Evolutionary conservation across 2,329 filamentous ascomycete genomes (phyloP).

Genomic region (Hymenoscyphus infarciens): DNA sequence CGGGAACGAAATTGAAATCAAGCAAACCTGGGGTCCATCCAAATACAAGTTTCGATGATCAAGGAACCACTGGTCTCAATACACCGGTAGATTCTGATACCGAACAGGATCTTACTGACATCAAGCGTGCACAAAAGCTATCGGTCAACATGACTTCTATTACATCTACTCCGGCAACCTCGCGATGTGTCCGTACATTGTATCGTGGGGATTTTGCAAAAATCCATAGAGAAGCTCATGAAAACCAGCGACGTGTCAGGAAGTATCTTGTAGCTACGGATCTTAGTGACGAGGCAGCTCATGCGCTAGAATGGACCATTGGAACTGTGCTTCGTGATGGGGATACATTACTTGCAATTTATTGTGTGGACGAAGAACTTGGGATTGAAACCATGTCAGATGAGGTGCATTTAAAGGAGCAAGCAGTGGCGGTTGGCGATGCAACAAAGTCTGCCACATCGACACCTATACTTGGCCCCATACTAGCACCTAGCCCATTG

Average conservation of each 20-base stretch:
- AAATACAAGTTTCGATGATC: slow-evolving; percentile 72
- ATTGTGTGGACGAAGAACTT: slow-evolving; percentile 86
- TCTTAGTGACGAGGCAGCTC: slow-evolving; percentile 87
- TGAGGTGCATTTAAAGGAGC: slow-evolving; percentile 72
- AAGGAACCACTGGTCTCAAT: slow-evolving; percentile 45
- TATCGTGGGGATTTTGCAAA: slow-evolving; percentile 80
- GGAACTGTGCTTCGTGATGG: slow-evolving; percentile 92
- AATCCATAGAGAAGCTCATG: slow-evolving; percentile 73
- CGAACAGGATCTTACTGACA: slow-evolving; percentile 78
- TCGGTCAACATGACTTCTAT: slow-evolving; percentile 77
- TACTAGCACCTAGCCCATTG: slow-evolving; percentile 24
- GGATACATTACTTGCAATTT: slow-evolving; percentile 89
- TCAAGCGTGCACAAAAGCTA: slow-evolving; percentile 83
- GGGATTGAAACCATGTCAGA: slow-evolving; percentile 51
- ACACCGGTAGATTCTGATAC: slow-evolving; percentile 76
- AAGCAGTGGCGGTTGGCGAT: slow-evolving; percentile 67
- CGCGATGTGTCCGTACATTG: slow-evolving; percentile 84
- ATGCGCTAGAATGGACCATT: slow-evolving; percentile 96
- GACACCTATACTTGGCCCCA: slow-evolving; percentile 25
- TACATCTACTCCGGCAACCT: slow-evolving; percentile 68
- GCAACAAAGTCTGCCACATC: slow-evolving; percentile 36
- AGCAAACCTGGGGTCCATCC: slow-evolving; percentile 67
- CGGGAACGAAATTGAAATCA: slow-evolving; percentile 56
- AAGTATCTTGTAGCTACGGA: slow-evolving; percentile 97
- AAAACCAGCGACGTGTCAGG: slow-evolving; percentile 72